Base-by-base conservation (phyloP, 2,329 filamentous ascomycete genomes). In the Xylariaceae sp. region DNA sequence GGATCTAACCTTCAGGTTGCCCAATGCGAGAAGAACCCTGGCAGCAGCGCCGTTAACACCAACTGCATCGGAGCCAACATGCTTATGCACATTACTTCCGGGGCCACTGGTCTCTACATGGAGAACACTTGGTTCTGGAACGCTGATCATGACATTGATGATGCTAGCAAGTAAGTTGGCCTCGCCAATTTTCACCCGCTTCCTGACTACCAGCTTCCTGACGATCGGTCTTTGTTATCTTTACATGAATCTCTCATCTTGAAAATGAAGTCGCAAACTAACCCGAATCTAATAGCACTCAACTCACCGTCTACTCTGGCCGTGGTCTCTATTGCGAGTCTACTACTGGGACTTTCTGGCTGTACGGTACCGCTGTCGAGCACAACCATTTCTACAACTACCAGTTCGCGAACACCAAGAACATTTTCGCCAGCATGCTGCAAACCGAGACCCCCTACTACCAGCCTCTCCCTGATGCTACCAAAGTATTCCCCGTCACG, bases 371-470 rank as follows among this genome's bases (percentile, higher is more conserved):
- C 1, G 73, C 79, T 0, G 77, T 77, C 1, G 85, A 88, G 66
- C 85, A 88, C 63, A 75, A 75, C 39, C 72, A 76, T 2, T 65
- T 85, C n/a, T 85, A 84, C 60, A 81, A 87, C 61, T 88, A 87
- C 62, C 79, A 86, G 55, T 68, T 87, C 41, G 66, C 71, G 54
- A 69, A 73, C 40, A 81, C 83, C 4, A 70, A 72, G 37, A 75
- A 86, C 56, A 65, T 86, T 43, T 83, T 77, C 61, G 76, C 81
- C 57, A 81, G 80, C 16, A 74, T 81, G 55, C 76, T 82, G 38
- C 84, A 88, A 60, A 82, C 83, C 40, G 84, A 88, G 63, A 82
- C 83, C 4, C 78, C 84, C 1, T 88, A 88, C 66, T 86, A 79
- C 65, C 84, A 88, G 62, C 79, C 82, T 20, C 79, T 76, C 58